These are phyloP conservation scores for Epichloe hybrida DNA, from an alignment of 2,329 filamentous ascomycete genomes.

Conservation along the genomic window DNA sequence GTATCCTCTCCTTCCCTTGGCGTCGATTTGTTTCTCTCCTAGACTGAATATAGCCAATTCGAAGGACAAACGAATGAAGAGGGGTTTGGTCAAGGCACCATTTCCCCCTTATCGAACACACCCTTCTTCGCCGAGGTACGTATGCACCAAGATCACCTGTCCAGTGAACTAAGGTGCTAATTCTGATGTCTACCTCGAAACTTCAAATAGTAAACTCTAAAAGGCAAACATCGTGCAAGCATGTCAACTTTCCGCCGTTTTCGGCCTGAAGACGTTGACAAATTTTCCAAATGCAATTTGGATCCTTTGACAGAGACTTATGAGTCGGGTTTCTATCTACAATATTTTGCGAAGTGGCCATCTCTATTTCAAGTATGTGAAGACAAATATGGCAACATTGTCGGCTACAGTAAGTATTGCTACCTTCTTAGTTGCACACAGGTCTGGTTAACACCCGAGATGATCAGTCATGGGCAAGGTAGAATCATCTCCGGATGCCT, in stretches of 20 bases:
- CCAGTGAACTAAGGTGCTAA: background rate
- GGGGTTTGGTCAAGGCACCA: background rate
- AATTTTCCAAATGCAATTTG: constrained; percentile 87
- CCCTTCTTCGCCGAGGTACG: background rate
- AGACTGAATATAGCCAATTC: background rate
- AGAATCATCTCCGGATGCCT: constrained; percentile 67
- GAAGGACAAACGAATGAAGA: background rate
- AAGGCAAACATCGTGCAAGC: background rate
- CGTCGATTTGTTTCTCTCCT: background rate
- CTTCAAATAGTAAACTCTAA: background rate
- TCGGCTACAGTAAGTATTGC: constrained; percentile 67
- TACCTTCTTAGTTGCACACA: background rate
- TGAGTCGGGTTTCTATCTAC: constrained; percentile 86
- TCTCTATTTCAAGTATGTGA: constrained; percentile 87
- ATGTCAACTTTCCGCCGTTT: constrained; percentile 86
- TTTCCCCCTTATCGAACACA: background rate
- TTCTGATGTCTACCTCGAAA: background rate
- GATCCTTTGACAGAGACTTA: constrained; percentile 98
- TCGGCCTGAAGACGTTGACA: constrained; percentile 69
- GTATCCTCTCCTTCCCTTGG: background rate
- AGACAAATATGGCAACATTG: constrained; percentile 72
- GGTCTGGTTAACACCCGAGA: constrained; percentile 13
- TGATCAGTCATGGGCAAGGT: constrained; percentile 89
- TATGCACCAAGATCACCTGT: background rate
- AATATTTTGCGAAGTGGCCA: constrained; percentile 93